A percentile compares a stretch with the other conserved stretches of the same genome.
Evolutionary conservation across 495 filamentous ascomycete species (phyloP).

Genomic region (Aspergillus indologenus): DNA sequence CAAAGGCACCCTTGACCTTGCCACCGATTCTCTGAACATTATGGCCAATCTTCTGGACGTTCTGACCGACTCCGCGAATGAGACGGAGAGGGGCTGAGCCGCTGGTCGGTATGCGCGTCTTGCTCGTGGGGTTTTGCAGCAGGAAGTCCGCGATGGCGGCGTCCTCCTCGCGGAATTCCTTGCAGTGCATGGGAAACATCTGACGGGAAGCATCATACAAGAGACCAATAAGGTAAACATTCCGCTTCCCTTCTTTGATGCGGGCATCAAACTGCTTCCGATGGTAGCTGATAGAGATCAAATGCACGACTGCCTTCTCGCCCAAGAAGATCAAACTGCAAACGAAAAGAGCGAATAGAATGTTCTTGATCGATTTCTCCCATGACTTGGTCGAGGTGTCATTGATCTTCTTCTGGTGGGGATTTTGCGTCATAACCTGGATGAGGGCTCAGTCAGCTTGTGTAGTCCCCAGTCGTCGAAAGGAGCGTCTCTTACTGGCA

Average conservation of each 20-base stretch:
- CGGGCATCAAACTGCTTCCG: conserved; percentile 84
- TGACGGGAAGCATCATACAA: conserved; percentile 86
- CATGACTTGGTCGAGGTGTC: conserved; percentile 45
- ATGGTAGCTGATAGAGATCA: conserved; percentile 94
- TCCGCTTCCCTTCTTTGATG: conserved; percentile 85
- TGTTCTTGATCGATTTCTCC: conserved; percentile 61
- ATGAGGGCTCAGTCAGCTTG: conserved; percentile 10
- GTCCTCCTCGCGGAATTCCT: conserved; percentile 88
- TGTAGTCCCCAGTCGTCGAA: conserved; percentile 38
- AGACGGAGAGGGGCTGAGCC: conserved; percentile 72
- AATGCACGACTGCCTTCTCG: conserved; percentile 82
- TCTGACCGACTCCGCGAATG: conserved; percentile 58
- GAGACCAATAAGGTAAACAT: conserved; percentile 71
- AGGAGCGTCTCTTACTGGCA: conserved; percentile 45
- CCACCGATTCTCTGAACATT: conserved; percentile 81
- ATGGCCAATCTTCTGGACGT: conserved; percentile 80
- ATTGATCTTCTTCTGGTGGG: conserved; percentile 24
- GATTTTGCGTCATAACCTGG: conserved; percentile 56
- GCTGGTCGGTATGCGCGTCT: conserved; percentile 47
- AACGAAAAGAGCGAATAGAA: conserved; percentile 74
- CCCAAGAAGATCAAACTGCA: conserved; percentile 72
- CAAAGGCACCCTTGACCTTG: conserved; percentile 87
- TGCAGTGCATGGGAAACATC: conserved; percentile 88
- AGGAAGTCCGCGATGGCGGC: conserved; percentile 83
- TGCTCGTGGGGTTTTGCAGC: conserved; percentile 35